Percentiles rank a stretch among this genome's conserved stretches.
phyloP scores from a whole-genome alignment of 441 rosid genomes.

The Geranium incanum region DNA sequence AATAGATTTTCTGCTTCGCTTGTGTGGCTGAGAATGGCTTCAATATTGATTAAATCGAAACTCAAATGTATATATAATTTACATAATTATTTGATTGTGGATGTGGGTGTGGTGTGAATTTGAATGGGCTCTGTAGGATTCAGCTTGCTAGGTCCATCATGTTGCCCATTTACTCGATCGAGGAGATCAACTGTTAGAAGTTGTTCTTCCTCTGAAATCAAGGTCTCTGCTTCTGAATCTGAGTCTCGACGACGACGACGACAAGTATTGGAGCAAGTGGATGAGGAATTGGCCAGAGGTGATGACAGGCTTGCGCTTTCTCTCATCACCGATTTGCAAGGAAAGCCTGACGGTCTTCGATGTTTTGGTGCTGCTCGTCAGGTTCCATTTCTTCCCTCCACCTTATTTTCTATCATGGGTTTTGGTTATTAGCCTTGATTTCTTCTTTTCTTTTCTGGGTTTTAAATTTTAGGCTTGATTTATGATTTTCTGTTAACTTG shows the following conservation, averaged over 20 bases:
- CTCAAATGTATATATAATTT: not conserved
- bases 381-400: slow-evolving; percentile 27
- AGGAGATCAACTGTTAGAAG: not conserved
- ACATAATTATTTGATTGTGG: not conserved
- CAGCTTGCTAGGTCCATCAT: not conserved
- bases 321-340: slow-evolving; percentile 62
- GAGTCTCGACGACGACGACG: slow-evolving; percentile 29
- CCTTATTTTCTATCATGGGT: not conserved
- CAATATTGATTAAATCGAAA: not conserved
- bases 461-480: too few relatives aligned
- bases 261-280: slow-evolving; percentile 50
- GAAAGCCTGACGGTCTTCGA: slow-evolving; percentile 60
- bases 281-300: slow-evolving; percentile 56
- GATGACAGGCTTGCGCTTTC: slow-evolving; percentile 68
- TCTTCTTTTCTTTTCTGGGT: too few relatives aligned
- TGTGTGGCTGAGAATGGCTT: slow-evolving; percentile 1
- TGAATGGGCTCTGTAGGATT: slow-evolving; percentile 5
- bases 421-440: too few relatives aligned
- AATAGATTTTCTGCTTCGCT: not conserved
- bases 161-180: not conserved
- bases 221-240: not conserved
- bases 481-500: too few relatives aligned
- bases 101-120: not conserved
- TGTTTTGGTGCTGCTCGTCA: slow-evolving; percentile 76
- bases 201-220: slow-evolving; percentile 34